These are phyloP conservation scores for Stentor coeruleus DNA, from an alignment of 73 alveolate genomes.

Conservation along the genomic window DNA sequence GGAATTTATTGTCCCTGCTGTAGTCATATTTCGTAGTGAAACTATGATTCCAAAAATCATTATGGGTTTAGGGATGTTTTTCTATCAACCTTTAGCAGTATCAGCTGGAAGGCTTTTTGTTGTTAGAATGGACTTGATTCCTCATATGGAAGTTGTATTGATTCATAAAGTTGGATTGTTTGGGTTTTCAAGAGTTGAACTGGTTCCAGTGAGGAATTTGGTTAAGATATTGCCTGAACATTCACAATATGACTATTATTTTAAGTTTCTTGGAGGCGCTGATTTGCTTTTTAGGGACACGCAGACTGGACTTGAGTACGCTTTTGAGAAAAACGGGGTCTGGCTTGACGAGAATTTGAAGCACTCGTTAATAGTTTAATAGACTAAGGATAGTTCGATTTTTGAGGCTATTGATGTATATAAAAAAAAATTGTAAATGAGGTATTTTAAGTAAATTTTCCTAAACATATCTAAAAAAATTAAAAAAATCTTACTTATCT, in stretches of 20 bases:
- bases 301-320: not conserved
- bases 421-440: too few species aligned
- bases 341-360: conserved; percentile 21
- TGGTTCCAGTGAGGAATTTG: conserved; percentile 18
- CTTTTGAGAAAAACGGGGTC: not conserved
- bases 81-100: not conserved
- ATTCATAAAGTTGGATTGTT: not conserved
- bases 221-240: not conserved
- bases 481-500: too few species aligned
- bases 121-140: conserved; percentile 19
- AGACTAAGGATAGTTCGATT: too few species aligned
- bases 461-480: too few species aligned
- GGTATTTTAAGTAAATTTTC: too few species aligned
- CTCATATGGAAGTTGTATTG: not conserved
- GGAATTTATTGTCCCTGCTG: not conserved
- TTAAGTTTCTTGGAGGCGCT: not conserved
- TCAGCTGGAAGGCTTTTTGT: not conserved
- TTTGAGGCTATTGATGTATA: too few species aligned
- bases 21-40: not conserved
- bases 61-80: not conserved
- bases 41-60: not conserved
- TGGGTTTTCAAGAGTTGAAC: conserved; percentile 15
- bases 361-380: conserved; percentile 1
- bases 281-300: conserved; percentile 11
- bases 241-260: not conserved